Evolutionary conservation across 768 basidiomycete genomes (phyloP).

Genomic region (Cystofilobasidium bisporidii): DNA sequence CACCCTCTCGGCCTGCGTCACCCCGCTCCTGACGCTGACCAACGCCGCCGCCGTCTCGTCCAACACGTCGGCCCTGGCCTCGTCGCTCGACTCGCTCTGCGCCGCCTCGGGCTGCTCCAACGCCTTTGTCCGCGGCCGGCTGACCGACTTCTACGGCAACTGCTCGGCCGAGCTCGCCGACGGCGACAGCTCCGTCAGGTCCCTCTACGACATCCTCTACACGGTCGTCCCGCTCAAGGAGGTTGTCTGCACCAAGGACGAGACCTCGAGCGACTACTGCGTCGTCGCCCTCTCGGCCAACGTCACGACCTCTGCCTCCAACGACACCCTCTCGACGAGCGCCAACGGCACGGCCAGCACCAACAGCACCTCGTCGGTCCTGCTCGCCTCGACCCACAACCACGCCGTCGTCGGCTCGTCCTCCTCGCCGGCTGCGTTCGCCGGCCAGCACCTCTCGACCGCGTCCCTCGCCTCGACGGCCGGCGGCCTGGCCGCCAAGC

Average conservation of each 20-base stretch:
- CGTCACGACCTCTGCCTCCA: slow-evolving; percentile 30
- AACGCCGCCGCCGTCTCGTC: slow-evolving; percentile 36
- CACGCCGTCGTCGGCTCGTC: slow-evolving; percentile 30
- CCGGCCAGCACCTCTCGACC: slow-evolving; percentile 32
- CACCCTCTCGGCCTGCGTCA: slow-evolving; percentile 44
- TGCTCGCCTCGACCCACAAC: no score
- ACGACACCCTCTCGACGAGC: slow-evolving; percentile 39
- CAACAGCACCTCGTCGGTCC: slow-evolving; percentile 31
- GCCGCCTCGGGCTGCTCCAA: slow-evolving; percentile 42
- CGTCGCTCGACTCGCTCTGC: slow-evolving; percentile 50
- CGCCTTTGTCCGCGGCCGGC: slow-evolving; percentile 51
- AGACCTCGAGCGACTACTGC: slow-evolving; percentile 58
- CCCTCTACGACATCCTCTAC: slow-evolving; percentile 74
- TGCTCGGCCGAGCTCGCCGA: slow-evolving; percentile 60
- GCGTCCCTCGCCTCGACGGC: slow-evolving; percentile 19
- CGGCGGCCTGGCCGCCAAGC: slow-evolving; percentile 25
- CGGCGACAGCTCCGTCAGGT: slow-evolving; percentile 47
- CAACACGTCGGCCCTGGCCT: slow-evolving; percentile 29
- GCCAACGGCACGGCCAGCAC: slow-evolving; percentile 42
- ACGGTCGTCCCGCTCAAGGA: slow-evolving; percentile 53
- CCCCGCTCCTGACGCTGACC: slow-evolving; percentile 42
- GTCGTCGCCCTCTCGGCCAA: slow-evolving; percentile 46
- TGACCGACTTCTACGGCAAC: slow-evolving; percentile 58
- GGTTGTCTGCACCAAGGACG: slow-evolving; percentile 69
- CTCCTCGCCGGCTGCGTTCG: slow-evolving; percentile 28